Evolutionary conservation across 2,329 filamentous ascomycete genomes (phyloP), one percentile per base, ranked within the genome.

Genomic region (Sphaerulina populicola): DNA sequence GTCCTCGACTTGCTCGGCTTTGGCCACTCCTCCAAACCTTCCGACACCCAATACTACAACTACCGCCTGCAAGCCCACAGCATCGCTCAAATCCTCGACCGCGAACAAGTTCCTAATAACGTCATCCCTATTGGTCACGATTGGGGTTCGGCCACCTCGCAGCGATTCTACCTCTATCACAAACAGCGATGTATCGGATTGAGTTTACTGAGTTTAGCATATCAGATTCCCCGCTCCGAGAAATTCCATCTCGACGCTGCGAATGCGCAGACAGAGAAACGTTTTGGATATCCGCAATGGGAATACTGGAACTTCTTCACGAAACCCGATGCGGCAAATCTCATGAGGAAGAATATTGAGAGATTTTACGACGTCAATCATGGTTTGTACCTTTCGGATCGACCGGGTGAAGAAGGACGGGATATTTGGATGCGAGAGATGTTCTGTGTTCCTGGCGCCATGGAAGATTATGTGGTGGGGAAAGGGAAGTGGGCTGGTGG

Each of bases 251-350:
- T 74, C 2, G 65, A 69, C 1, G 53, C 52, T 3, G 49, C 62
- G 2, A 72, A 72, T 51, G 56, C 54, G 6, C 6, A 57, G 11
- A 67, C 66, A 0, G 58, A 67, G 35, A 52, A 68, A 47, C 33
- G 46, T 0, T 66, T 70, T 27, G 75, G 75, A 6, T 66, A 68
- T 42, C 62, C 68, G 1, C 44, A 64, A 3, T 69, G 65, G 43
- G 62, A 66, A 31, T 78, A 77, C 63, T 77, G 73, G 72, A 61
- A 73, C 45, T 67, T 77, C 29, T 72, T 76, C 57, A 65, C 64
- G 0, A 63, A 46, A 1, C 47, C 55, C 8, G 51, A 57, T n/a
- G 59, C 59, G 4, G 49, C 59, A 9, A 44, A 54, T 15, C 41
- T 61, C 9, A 58, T 62, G 53, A 35, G 55, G 1, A 14, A 53